Conservation (phyloP, 495 filamentous ascomycete genomes). For the Penicillium flavigenum region DNA sequence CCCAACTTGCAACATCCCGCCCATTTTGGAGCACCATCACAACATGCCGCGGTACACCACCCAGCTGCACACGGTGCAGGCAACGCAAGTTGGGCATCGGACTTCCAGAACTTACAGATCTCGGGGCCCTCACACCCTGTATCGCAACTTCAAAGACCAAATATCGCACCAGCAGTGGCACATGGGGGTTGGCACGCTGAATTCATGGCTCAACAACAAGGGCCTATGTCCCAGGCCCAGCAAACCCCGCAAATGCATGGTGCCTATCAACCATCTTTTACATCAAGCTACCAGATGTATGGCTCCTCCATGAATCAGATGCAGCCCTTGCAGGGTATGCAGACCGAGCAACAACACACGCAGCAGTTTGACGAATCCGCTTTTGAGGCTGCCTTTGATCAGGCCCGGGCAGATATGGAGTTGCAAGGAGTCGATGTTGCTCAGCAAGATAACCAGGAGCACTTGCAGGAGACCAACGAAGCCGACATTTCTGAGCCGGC, state of each 20-base stretch:
- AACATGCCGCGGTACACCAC: slow-evolving; percentile 21
- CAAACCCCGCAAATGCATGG: slow-evolving; percentile 26
- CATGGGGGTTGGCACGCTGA: slow-evolving; percentile 55
- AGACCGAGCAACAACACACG: slow-evolving; percentile 18
- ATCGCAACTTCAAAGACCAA: slow-evolving; percentile 34
- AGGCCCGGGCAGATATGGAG: slow-evolving; percentile 43
- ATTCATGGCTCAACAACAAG: slow-evolving; percentile 42
- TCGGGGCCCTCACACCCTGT: slow-evolving; percentile 36
- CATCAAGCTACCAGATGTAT: slow-evolving; percentile 29
- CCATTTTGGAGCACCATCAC: slow-evolving; percentile 24
- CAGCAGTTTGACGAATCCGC: slow-evolving; percentile 59
- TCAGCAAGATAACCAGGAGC: slow-evolving; percentile 12
- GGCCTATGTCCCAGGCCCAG: slow-evolving; percentile 22
- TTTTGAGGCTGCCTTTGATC: slow-evolving; percentile 63
- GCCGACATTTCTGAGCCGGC: slow-evolving; percentile 9
- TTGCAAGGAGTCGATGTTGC: slow-evolving; percentile 24
- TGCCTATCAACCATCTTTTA: slow-evolving; percentile 38
- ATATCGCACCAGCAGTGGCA: slow-evolving; percentile 28
- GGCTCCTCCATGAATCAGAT: slow-evolving; percentile 25
- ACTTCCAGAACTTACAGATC: slow-evolving; percentile 52
- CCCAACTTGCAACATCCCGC: slow-evolving; percentile 34
- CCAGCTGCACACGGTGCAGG: slow-evolving; percentile 24
- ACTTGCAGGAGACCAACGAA: slow-evolving; percentile 16
- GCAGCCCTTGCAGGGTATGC: slow-evolving; percentile 28
- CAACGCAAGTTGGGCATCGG: slow-evolving; percentile 44